Conservation (phyloP, 345 rosid genomes). For the Sonneratia alba region DNA sequence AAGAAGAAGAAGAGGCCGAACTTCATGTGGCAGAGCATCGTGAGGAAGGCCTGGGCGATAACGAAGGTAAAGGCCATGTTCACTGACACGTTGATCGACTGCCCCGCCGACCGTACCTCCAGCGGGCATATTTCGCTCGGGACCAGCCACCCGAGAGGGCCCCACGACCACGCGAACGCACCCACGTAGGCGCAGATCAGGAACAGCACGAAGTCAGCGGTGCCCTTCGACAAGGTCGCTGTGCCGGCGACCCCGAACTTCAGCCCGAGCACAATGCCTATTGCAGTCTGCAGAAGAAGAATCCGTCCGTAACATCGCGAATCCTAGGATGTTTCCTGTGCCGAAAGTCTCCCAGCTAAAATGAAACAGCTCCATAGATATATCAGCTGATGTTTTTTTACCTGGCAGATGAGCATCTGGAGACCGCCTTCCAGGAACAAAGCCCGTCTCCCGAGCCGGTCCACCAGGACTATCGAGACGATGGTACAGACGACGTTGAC, state of each 20-base stretch:
- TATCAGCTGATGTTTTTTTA: constrained; percentile 4
- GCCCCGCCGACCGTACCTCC: constrained; percentile 43
- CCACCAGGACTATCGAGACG: constrained; percentile 47
- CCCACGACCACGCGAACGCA: constrained; percentile 63
- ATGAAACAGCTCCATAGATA: too few relatives aligned
- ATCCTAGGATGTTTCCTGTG: too few relatives aligned
- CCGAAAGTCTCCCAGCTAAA: too few relatives aligned
- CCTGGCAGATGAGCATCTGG: constrained; percentile 71
- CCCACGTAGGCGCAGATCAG: constrained; percentile 35
- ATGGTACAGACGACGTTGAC: constrained; percentile 54
- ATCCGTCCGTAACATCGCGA: too few relatives aligned
- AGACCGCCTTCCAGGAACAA: constrained; percentile 65
- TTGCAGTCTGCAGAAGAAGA: constrained; percentile 2
- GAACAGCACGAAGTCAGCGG: constrained; percentile 19
- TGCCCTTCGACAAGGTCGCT: constrained; percentile 13
- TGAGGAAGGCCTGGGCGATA: constrained; percentile 37
- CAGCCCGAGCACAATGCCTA: constrained; percentile 20
- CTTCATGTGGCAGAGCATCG: constrained; percentile 50
- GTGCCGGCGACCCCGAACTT: constrained; percentile 24
- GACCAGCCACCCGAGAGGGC: constrained; percentile 49
- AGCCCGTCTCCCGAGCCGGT: constrained; percentile 52
- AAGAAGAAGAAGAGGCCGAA: constrained; percentile 50
- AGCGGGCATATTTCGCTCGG: constrained; percentile 44
- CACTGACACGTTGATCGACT: constrained; percentile 35
- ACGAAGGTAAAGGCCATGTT: constrained; percentile 53